A percentile compares a stretch with the other conserved stretches of the same genome.
Evolutionary conservation across 306 rosid species (phyloP).

Genomic region (Fagus sylvatica): DNA sequence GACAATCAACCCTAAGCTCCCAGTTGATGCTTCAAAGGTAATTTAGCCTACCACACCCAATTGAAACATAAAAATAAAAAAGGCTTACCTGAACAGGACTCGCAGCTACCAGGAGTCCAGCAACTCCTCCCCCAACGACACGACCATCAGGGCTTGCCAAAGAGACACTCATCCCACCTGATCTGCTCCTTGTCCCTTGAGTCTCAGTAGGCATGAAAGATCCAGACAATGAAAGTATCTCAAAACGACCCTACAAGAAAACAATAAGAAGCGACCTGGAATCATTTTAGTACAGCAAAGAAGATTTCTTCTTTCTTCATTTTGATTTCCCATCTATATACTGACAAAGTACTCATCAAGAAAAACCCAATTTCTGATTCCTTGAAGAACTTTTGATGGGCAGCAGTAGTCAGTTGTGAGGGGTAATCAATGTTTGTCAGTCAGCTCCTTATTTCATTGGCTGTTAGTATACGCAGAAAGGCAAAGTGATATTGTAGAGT

Average conservation of each 20-base stretch:
- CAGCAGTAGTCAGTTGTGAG: too few species aligned
- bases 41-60: neutral
- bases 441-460: too few species aligned
- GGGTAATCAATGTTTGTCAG: too few species aligned
- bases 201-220: constrained; percentile 73
- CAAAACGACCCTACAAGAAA: constrained; percentile 73
- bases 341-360: neutral
- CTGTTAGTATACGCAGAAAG: too few species aligned
- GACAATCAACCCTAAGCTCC: neutral
- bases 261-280: neutral
- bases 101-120: constrained; percentile 74
- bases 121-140: constrained; percentile 74
- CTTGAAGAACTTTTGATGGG: too few species aligned
- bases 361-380: neutral
- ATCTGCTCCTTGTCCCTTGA: constrained; percentile 74
- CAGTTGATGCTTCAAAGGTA: neutral
- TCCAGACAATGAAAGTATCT: constrained; percentile 74
- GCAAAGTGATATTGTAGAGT: too few species aligned
- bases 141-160: constrained; percentile 78
- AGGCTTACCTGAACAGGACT: constrained; percentile 75
- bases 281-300: neutral
- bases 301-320: neutral
- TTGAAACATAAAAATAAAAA: neutral
- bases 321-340: neutral
- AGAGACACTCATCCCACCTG: constrained; percentile 76